Evolutionary conservation across 768 basidiomycete genomes (phyloP), one percentile per base, ranked within the genome.

Genomic region (Leucogyrophana mollusca): DNA sequence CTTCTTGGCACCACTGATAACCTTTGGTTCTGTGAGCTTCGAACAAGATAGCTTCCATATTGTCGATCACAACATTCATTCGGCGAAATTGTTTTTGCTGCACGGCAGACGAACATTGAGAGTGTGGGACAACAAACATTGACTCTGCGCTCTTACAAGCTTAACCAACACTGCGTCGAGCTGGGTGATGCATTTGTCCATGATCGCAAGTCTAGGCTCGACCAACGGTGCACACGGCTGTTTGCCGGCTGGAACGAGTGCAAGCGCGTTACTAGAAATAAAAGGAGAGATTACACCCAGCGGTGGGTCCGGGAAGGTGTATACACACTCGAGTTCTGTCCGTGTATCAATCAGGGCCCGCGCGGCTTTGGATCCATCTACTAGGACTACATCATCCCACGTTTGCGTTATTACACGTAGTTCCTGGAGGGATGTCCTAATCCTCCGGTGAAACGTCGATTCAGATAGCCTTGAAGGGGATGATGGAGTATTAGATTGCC

Each of bases 351-450:
- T 76, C 25, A 92, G 71, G 43, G 72, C 79, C 49, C 77, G 82
- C 7, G 78, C 80, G n/a, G 86, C 79, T 54, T 83, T 89, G 32
- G 91, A 66, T 7, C 92, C 92, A 58, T 94, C 90, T 11, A 84
- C 58, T 9, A 87, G 72, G 1, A 93, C 82, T 35, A 94, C 71
- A 54, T 92, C 86, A 53, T 93, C 87, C 92, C 92, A 95, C 43
- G 82, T 87, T 47, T 79, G 73, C 8, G 85, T 66, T 14, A 79
- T 73, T 10, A 71, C 66, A 2, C 77, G 78, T 13, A 94, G 58
- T 54, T 94, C 90, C 24, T 80, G 81, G 25, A 94, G 65, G 3
- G 80, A 66, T 2, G 80, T 72, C 41, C 88, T 70, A n/a, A 83
- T 69, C 70, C 82, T 90, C 11, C 92, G 80, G 61, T 94, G 92